Percentiles rank a stretch among this genome's conserved stretches.
phyloP scores from a whole-genome alignment of 2,329 filamentous ascomycete species.

The Verticillium zaregamsianum region DNA sequence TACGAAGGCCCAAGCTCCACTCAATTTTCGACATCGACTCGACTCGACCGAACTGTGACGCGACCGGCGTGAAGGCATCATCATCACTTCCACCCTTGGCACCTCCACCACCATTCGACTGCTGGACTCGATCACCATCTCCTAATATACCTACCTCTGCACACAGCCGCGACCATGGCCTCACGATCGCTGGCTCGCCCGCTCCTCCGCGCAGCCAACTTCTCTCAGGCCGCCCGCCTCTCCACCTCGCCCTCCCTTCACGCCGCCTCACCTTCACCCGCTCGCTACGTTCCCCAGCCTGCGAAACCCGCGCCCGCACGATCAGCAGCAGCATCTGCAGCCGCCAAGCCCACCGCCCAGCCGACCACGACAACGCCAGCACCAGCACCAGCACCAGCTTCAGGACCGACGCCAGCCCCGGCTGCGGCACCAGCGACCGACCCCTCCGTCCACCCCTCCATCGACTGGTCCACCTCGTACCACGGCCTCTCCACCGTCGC shows the following conservation, averaged over 20 bases:
- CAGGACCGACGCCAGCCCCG: slow-evolving; percentile 4
- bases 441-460: slow-evolving; percentile 14
- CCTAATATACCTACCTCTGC: background rate
- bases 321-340: background rate
- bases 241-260: slow-evolving; percentile 1
- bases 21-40: background rate
- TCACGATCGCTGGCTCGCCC: slow-evolving; percentile 9
- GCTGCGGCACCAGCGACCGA: slow-evolving; percentile 10
- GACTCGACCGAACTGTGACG: background rate
- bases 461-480: slow-evolving; percentile 82
- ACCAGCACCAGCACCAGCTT: slow-evolving; percentile 1
- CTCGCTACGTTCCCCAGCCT: background rate
- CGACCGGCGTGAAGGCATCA: background rate
- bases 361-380: background rate
- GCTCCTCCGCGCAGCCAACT: slow-evolving; percentile 5
- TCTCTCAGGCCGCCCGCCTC: background rate
- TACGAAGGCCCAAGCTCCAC: background rate
- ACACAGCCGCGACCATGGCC: slow-evolving; percentile 6
- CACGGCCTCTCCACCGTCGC: slow-evolving; percentile 69
- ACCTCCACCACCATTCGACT: background rate
- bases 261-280: background rate
- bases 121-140: background rate
- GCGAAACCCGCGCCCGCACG: slow-evolving; percentile 1
- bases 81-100: background rate
- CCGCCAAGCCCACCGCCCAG: background rate